Percentiles rank a stretch among this genome's conserved stretches.
These are phyloP conservation scores for Hanseniaspora guilliermondii DNA, from an alignment of 805 yeast species.

Conservation along the genomic window DNA sequence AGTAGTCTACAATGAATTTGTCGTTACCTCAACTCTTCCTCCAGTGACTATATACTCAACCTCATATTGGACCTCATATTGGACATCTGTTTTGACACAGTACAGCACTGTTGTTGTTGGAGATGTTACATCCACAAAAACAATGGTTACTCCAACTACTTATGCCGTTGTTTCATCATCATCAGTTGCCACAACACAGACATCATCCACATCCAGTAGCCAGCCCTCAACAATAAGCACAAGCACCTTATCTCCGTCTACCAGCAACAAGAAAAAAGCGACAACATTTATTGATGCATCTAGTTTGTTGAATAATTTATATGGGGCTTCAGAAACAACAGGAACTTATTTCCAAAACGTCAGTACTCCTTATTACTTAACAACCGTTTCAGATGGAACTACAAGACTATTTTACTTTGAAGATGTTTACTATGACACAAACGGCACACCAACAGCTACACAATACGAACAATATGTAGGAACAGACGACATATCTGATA, in stretches of 20 bases:
- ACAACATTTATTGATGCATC: background rate
- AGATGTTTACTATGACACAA: constrained; percentile 12
- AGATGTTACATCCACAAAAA: constrained; percentile 20
- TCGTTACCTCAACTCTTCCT: constrained; percentile 26
- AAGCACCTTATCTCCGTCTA: background rate
- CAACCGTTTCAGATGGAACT: constrained; percentile 6
- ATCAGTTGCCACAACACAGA: constrained; percentile 6
- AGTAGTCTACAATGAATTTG: constrained; percentile 28
- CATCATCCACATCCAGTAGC: constrained; percentile 12
- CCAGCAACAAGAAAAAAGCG: background rate
- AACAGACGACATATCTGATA: background rate
- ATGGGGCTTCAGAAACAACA: background rate
- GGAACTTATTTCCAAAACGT: constrained; percentile 1
- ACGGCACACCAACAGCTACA: constrained; percentile 15
- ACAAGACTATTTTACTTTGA: constrained; percentile 13
- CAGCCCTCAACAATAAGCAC: background rate
- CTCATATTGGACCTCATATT: constrained; percentile 22
- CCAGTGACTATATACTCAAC: constrained; percentile 26
- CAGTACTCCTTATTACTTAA: constrained; percentile 4
- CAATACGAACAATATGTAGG: constrained; percentile 12
- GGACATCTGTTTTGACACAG: constrained; percentile 22
- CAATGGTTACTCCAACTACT: constrained; percentile 12
- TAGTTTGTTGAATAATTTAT: background rate
- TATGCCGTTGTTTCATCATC: constrained; percentile 9
- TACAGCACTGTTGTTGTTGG: constrained; percentile 22